Conservation (phyloP, 495 filamentous ascomycete species). For the Hypoxylon perforatum region DNA sequence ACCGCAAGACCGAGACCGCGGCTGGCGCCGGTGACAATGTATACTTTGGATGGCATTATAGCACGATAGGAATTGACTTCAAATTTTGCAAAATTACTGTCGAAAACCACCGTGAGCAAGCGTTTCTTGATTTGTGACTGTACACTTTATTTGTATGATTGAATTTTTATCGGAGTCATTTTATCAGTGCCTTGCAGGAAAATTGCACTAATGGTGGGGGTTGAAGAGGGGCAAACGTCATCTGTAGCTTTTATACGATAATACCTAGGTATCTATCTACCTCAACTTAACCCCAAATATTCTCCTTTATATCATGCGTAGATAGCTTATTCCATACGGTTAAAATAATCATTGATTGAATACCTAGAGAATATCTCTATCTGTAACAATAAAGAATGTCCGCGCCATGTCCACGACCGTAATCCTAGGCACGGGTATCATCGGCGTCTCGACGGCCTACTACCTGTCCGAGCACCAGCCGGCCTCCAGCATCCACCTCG, state of each 20-base stretch:
- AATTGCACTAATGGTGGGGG: constrained; percentile 13
- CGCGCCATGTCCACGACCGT: constrained; percentile 62
- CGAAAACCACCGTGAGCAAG: too few relatives aligned
- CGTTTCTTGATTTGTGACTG: too few relatives aligned
- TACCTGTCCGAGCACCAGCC: constrained; percentile 70
- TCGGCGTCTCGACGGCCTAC: constrained; percentile 81
- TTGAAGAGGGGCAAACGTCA: constrained; percentile 29
- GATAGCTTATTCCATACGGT: background rate
- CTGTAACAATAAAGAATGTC: background rate
- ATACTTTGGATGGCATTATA: constrained; percentile 62
- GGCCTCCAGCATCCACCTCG: constrained; percentile 70
- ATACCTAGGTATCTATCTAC: background rate
- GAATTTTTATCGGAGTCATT: too few relatives aligned
- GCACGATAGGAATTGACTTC: too few relatives aligned
- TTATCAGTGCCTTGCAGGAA: too few relatives aligned
- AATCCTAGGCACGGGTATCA: constrained; percentile 83
- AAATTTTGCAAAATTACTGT: too few relatives aligned
- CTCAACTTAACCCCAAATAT: too few relatives aligned
- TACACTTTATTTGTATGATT: too few relatives aligned
- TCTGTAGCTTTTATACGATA: too few relatives aligned
- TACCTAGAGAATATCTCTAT: too few relatives aligned
- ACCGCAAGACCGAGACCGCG: constrained; percentile 86
- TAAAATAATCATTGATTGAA: too few relatives aligned
- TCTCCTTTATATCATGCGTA: too few relatives aligned
- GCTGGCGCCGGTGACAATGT: constrained; percentile 77